Evolutionary conservation across 2,329 filamentous ascomycete genomes (phyloP).

Genomic region (Colletotrichum echinochloae): DNA sequence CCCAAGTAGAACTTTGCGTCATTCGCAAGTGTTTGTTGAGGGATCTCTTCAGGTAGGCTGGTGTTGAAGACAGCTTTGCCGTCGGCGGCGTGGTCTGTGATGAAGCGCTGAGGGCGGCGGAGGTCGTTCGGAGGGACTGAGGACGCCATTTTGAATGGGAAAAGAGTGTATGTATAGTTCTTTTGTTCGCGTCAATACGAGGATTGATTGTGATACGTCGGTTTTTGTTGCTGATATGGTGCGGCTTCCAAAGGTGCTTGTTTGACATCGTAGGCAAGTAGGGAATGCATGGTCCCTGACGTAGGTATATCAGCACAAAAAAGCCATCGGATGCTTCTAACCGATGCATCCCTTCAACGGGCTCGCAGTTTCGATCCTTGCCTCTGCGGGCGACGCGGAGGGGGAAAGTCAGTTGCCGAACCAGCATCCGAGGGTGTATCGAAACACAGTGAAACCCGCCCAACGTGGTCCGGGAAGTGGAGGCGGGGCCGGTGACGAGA

Average conservation of each 20-base stretch:
- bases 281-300: background rate
- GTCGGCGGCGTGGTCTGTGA: slow-evolving; percentile 50
- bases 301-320: background rate
- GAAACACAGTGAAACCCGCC: background rate
- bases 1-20: slow-evolving; percentile 44
- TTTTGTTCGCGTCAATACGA: no score
- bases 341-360: background rate
- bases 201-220: no score
- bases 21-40: slow-evolving; percentile 39
- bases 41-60: slow-evolving; percentile 43
- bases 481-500: slow-evolving; percentile 32
- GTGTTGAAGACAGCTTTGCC: slow-evolving; percentile 52
- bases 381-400: background rate
- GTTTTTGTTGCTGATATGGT: background rate
- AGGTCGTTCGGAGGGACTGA: slow-evolving; percentile 15
- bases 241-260: background rate
- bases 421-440: slow-evolving; percentile 24
- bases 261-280: background rate
- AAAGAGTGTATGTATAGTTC: background rate
- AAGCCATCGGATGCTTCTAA: slow-evolving; percentile 12
- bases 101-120: slow-evolving; percentile 45
- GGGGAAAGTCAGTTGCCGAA: slow-evolving; percentile 23
- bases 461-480: slow-evolving; percentile 24
- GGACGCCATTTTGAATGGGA: slow-evolving; percentile 18
- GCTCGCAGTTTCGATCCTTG: background rate